phyloP scores from a whole-genome alignment of 2,329 filamentous ascomycete genomes.

The Diaporthe vaccinii region DNA sequence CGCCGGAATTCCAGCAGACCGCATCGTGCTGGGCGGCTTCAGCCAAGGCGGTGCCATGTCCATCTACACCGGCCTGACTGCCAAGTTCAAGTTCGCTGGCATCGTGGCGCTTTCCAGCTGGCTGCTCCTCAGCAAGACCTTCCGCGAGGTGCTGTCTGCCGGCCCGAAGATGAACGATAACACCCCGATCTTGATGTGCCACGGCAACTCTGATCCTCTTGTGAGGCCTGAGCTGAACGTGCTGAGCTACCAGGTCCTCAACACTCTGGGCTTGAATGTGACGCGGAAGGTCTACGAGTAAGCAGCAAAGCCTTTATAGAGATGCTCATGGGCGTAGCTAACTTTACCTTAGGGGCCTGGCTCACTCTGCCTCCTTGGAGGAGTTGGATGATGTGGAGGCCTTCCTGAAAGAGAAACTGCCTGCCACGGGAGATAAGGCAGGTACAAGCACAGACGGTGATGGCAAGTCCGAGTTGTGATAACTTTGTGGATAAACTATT shows the following conservation, averaged over 20 bases:
- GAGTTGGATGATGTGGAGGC: conserved; percentile 87
- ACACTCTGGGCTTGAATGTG: conserved; percentile 78
- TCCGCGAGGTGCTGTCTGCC: conserved; percentile 55
- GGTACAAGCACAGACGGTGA: conserved; percentile 28
- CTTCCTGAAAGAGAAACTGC: conserved; percentile 63
- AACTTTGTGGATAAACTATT: neutral
- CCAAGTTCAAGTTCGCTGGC: conserved; percentile 81
- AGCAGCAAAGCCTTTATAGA: conserved; percentile 48
- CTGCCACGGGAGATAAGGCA: conserved; percentile 54
- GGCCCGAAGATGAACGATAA: conserved; percentile 72
- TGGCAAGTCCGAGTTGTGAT: conserved; percentile 53
- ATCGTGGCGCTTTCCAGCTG: conserved; percentile 90
- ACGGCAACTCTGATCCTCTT: conserved; percentile 83
- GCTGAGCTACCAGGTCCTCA: conserved; percentile 75
- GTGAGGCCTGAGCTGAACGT: conserved; percentile 79
- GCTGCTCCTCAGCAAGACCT: conserved; percentile 72
- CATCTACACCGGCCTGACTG: conserved; percentile 83
- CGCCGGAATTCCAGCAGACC: conserved; percentile 82
- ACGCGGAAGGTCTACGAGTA: conserved; percentile 83
- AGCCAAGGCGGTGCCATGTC: conserved; percentile 91
- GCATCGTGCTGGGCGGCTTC: conserved; percentile 89
- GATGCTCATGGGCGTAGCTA: neutral
- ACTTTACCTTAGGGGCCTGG: conserved; percentile 67
- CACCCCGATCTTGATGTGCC: conserved; percentile 90
- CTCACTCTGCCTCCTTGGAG: conserved; percentile 80